Evolutionary conservation across 306 rosid genomes (phyloP), one percentile per base, ranked within the genome.

Genomic region (Cercis canadensis): DNA sequence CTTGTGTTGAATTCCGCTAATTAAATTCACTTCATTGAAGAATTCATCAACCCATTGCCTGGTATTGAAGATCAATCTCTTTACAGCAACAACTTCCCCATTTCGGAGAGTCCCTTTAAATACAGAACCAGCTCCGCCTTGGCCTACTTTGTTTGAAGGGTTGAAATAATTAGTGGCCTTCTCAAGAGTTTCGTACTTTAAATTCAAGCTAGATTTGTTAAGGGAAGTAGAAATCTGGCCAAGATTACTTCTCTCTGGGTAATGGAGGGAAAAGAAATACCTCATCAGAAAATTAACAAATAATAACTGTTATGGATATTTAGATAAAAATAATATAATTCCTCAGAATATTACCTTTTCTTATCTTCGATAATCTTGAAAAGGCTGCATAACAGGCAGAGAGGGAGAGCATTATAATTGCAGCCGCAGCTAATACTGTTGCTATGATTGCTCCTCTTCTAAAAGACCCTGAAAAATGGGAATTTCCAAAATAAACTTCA

Each of bases 1-100:
- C 80, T 89, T 81, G 89, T 92, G 98, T 51, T 86, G 83, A 43
- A 88, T 83, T 74, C 87, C 92, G 0, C 88, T 84, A 58, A 92
- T 86, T 67, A 92, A 78, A 75, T 90, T 90, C 15, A 92, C 98
- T 67, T 92, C 98, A 69, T 92, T 92, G 90, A 92, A 92, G 85
- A 92, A 92, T 67, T 90, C 96, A 65, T 90, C 96, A 0, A 90
- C 98, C 98, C 98, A 92, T 75, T 92, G 98, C 74, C 83, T 88
- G 13, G 92, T 92, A 75, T 88, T 90, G 82, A 78, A 92, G 65
- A 86, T 54, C 84, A 92, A 85, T 80, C 98, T 90, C 85, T 92
- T 92, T 4, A 92, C 96, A 2, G 98, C 98, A 17, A 92, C 88
- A 4, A 73, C 85, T 33, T 69, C 50, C 5, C 96, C 87, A 54